A percentile compares a stretch with the other conserved stretches of the same genome.
Conservation (phyloP, 1,284 basidiomycete species). For the Phellopilus nigrolimitatus region DNA sequence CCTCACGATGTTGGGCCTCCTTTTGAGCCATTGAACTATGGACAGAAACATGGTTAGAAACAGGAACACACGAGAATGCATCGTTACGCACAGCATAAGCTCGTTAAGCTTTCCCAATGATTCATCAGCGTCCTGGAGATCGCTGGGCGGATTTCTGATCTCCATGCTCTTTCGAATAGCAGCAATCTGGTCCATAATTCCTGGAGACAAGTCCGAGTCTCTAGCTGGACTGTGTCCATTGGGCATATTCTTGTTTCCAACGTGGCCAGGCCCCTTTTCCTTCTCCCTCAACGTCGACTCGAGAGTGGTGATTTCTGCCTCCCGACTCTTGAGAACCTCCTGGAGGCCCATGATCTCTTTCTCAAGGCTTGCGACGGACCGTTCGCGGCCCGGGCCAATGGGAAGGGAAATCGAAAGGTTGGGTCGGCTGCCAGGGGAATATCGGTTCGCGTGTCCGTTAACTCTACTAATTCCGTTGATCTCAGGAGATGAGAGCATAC, state of each 20-base stretch:
- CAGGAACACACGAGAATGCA: slow-evolving; percentile 14
- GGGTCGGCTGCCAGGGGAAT: slow-evolving; percentile 36
- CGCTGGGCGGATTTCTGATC: slow-evolving; percentile 30
- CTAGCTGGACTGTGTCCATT: slow-evolving; percentile 28
- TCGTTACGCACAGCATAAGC: slow-evolving; percentile 69
- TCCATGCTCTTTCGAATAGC: slow-evolving; percentile 63
- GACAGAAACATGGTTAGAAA: slow-evolving; percentile 17
- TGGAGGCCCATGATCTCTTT: slow-evolving; percentile 90
- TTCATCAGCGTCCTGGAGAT: slow-evolving; percentile 53
- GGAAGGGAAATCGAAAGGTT: slow-evolving; percentile 61
- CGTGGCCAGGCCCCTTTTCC: slow-evolving; percentile 27
- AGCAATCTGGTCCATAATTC: slow-evolving; percentile 66
- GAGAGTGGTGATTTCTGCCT: slow-evolving; percentile 76
- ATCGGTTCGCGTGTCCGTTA: slow-evolving; percentile 33
- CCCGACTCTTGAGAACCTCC: slow-evolving; percentile 82
- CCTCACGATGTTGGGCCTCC: slow-evolving; percentile 78
- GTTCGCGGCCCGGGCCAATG: slow-evolving; percentile 43
- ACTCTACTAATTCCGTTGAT: slow-evolving; percentile 45
- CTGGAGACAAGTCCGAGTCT: slow-evolving; percentile 49
- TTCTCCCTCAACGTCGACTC: slow-evolving; percentile 64
- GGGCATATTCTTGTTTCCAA: slow-evolving; percentile 23
- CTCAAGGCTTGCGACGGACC: slow-evolving; percentile 80
- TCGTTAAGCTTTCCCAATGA: slow-evolving; percentile 75
- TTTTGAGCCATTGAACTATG: slow-evolving; percentile 90
- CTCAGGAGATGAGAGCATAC: slow-evolving; percentile 71